A percentile compares a stretch with the other conserved stretches of the same genome.
phyloP scores from a whole-genome alignment of 805 yeast species.

The Metschnikowia matae region DNA sequence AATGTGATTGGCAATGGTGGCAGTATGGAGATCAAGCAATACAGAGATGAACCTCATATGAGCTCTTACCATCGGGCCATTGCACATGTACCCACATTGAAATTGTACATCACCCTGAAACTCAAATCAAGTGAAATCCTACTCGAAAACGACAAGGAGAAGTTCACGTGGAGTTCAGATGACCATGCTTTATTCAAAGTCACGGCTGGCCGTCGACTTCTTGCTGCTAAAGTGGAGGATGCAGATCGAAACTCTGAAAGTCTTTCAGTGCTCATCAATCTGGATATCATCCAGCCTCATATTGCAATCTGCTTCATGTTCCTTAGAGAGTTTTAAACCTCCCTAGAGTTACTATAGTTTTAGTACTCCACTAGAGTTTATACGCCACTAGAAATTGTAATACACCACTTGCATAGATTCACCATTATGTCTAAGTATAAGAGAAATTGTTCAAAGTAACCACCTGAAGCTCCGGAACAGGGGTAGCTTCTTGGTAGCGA shows the following conservation, averaged over 20 bases:
- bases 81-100: slow-evolving; percentile 1
- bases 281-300: slow-evolving; percentile 7
- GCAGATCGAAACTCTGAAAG: background rate
- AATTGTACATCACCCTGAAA: slow-evolving; percentile 8
- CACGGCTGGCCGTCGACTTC: background rate
- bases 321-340: background rate
- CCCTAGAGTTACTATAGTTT: background rate
- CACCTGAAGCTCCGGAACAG: slow-evolving; percentile 29
- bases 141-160: slow-evolving; percentile 4
- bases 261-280: slow-evolving; percentile 8
- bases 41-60: background rate
- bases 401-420: background rate
- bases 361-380: too few relatives aligned
- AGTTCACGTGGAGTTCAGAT: slow-evolving; percentile 9
- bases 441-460: slow-evolving; percentile 34
- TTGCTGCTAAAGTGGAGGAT: background rate
- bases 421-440: slow-evolving; percentile 14
- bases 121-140: slow-evolving; percentile 7
- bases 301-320: slow-evolving; percentile 10
- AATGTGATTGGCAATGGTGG: slow-evolving; percentile 21
- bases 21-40: slow-evolving; percentile 10
- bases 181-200: slow-evolving; percentile 7
- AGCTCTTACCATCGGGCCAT: slow-evolving; percentile 2
- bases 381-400: background rate
- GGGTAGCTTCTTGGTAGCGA: slow-evolving; percentile 30